Percentiles rank a stretch among this genome's conserved stretches.
Conservation (phyloP, 306 rosid genomes). For the Malus asiatica region DNA sequence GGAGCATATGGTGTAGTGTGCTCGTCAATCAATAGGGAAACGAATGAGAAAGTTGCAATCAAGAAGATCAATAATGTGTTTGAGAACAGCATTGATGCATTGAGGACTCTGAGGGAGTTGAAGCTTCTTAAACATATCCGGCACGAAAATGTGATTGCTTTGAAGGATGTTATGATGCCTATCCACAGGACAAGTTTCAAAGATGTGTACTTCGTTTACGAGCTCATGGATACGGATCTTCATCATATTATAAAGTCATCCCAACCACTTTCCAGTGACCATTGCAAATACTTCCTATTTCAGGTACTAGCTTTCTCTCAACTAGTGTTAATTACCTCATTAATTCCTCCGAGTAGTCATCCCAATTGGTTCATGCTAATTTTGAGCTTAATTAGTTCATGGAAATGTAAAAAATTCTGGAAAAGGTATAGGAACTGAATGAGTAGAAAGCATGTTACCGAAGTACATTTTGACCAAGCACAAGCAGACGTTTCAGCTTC, state of each 20-base stretch:
- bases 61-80: constrained; percentile 77
- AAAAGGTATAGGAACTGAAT: background rate
- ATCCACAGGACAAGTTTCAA: constrained; percentile 47
- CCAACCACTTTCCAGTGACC: constrained; percentile 60
- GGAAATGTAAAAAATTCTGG: background rate
- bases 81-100: constrained; percentile 51
- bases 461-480: background rate
- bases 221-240: constrained; percentile 93
- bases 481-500: background rate
- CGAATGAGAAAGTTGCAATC: constrained; percentile 78
- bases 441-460: background rate
- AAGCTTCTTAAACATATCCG: constrained; percentile 64
- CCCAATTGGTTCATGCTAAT: background rate
- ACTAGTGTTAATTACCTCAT: background rate
- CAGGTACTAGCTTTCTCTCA: constrained; percentile 41
- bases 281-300: constrained; percentile 74
- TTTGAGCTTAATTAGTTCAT: background rate
- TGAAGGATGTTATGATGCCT: constrained; percentile 87
- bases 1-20: constrained; percentile 86
- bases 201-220: constrained; percentile 87
- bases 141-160: constrained; percentile 73
- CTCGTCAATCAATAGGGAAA: constrained; percentile 67
- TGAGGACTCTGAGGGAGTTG: constrained; percentile 79
- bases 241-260: constrained; percentile 71
- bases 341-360: constrained; percentile 10